Base-by-base conservation (phyloP, 2,329 filamentous ascomycete genomes). In the Verticillium dahliae region DNA sequence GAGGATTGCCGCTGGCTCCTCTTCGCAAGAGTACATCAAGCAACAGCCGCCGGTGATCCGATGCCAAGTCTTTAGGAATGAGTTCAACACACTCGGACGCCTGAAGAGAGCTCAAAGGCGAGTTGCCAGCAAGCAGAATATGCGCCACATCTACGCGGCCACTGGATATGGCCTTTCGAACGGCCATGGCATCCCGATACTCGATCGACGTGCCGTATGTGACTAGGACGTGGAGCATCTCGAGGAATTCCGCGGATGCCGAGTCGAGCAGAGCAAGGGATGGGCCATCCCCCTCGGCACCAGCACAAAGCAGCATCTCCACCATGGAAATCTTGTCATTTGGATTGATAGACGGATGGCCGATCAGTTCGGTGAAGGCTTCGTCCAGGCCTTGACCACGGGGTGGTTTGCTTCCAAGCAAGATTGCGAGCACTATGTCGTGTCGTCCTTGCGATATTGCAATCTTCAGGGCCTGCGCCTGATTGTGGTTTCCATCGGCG, bases 251-350 rank as follows among this genome's bases (percentile, higher is more conserved):
- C 1, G 75, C 76, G 6, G 77, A 73, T 59, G 79, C 80, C 0
- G 83, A 80, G 37, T 79, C 73, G 6, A 81, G 71, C 1, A 87
- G 72, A 0, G 80, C 81, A 35, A 74, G 71, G 0, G 81, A 77
- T 1, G 84, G 71, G 1, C 76, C 72, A 14, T 83, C 78, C 1
- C 85, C 85, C 13, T 76, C 73, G 1, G 84, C 84, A 0, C 85
- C 85, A 1, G 82, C 84, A 60, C 84, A 86, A 1, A 88, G 74
- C 1, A 88, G 68, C 2, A 85, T 72, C 67, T 88, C 84, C 0
- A 81, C 75, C 63, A 87, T 73, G 2, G 77, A 76, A 52, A 83
- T 71, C 66, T 82, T 85, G 37, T 80, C 78, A 35, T 78, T 76
- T 0, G 80, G 78, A 6, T 75, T 76, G 18, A 84, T 74, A 2